Evolutionary conservation across 257 asterid genomes (phyloP).

Genomic region (Euphrasia confusa): DNA sequence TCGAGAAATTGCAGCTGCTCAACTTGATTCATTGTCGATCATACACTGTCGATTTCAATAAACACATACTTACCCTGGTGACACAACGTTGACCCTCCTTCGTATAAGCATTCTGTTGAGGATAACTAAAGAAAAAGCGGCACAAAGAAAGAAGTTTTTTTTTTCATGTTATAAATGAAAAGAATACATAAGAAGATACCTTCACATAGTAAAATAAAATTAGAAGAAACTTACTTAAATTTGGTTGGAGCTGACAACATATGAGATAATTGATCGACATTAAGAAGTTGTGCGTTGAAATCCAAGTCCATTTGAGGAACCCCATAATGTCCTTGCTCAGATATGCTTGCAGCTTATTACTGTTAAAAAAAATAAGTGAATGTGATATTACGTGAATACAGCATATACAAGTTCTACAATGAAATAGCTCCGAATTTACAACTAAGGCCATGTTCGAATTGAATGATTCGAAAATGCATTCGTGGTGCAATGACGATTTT

Average conservation of each 20-base stretch:
- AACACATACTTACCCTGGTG: conserved; percentile 20
- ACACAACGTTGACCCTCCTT: conserved; percentile 5
- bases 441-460: background rate
- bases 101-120: conserved; percentile 9
- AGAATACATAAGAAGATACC: background rate
- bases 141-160: background rate
- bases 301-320: background rate
- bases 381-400: background rate
- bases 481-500: background rate
- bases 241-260: background rate
- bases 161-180: background rate
- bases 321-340: background rate
- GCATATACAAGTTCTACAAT: background rate
- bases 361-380: background rate
- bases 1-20: conserved; percentile 9
- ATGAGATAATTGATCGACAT: too few relatives aligned
- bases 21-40: conserved; percentile 19
- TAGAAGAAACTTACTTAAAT: background rate
- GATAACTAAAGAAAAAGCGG: conserved; percentile 18
- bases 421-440: background rate
- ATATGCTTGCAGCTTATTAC: background rate
- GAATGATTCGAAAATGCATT: background rate
- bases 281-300: background rate
- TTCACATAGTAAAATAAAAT: background rate
- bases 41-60: background rate